Conservation (phyloP, 2,329 filamentous ascomycete genomes). For the Cercospora berteroae region DNA sequence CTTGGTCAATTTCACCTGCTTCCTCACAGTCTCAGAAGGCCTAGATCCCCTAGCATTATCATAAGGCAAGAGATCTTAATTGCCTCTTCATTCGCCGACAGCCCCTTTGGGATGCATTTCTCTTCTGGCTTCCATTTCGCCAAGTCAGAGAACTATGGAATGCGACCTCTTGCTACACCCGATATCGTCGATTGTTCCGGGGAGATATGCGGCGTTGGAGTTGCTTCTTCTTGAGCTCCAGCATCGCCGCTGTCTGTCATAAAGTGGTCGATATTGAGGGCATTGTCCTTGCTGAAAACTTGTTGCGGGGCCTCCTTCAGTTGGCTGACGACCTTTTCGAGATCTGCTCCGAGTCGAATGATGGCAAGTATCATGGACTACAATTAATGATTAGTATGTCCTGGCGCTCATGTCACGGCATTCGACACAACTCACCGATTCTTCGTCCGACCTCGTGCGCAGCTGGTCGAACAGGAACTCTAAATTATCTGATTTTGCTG, state of each 20-base stretch:
- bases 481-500: constrained; percentile 21
- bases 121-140: neutral
- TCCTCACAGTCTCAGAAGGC: neutral
- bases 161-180: neutral
- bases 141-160: neutral
- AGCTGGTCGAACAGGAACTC: constrained; percentile 26
- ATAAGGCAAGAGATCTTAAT: neutral
- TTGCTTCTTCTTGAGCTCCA: neutral
- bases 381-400: neutral
- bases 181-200: neutral
- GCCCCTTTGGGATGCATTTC: neutral
- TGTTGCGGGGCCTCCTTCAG: constrained; percentile 16
- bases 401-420: neutral
- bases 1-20: neutral
- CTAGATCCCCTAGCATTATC: neutral
- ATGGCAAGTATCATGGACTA: constrained; percentile 21
- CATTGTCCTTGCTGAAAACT: neutral
- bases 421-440: constrained; percentile 12
- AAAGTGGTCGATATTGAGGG: neutral
- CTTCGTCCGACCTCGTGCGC: constrained; percentile 23
- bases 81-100: neutral
- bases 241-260: neutral
- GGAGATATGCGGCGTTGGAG: neutral
- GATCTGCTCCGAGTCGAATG: constrained; percentile 23
- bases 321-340: constrained; percentile 23